Conservation (phyloP, 2,329 filamentous ascomycete genomes). For the Cladophialophora carrionii region DNA sequence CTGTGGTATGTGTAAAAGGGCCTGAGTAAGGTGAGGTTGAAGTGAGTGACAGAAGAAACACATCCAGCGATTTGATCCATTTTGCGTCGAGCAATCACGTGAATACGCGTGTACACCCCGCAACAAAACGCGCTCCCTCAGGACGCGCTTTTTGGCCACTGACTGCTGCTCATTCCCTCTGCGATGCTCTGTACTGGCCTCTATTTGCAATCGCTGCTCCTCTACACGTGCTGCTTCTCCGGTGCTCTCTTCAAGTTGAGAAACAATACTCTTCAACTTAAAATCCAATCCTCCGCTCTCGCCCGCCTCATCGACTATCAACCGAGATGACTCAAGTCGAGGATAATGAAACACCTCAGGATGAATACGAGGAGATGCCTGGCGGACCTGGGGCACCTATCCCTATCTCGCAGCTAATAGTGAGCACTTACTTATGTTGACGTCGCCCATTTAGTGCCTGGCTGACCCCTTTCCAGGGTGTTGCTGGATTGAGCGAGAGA, state of each 20-base stretch:
- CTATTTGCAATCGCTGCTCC: background rate
- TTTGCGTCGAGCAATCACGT: background rate
- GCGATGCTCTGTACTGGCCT: background rate
- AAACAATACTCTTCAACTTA: no score
- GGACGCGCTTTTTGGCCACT: constrained; percentile 5
- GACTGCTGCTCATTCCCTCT: background rate
- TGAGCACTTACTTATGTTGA: constrained; percentile 50
- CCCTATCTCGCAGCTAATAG: constrained; percentile 82
- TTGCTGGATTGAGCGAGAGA: constrained; percentile 86
- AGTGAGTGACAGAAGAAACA: background rate
- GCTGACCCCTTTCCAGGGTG: constrained; percentile 62
- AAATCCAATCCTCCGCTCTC: background rate
- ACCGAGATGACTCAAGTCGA: constrained; percentile 37
- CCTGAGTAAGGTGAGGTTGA: background rate
- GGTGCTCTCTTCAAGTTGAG: background rate
- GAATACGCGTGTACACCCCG: background rate
- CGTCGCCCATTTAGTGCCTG: constrained; percentile 8
- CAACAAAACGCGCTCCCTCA: background rate
- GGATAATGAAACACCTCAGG: constrained; percentile 29
- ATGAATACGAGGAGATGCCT: constrained; percentile 66
- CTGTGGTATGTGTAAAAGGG: background rate
- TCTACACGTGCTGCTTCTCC: background rate
- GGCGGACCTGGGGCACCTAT: constrained; percentile 92
- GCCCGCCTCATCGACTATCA: no score
- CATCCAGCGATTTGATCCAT: background rate